Conservation (phyloP, 2,329 filamentous ascomycete species). For the Colletotrichum tamarilloi region DNA sequence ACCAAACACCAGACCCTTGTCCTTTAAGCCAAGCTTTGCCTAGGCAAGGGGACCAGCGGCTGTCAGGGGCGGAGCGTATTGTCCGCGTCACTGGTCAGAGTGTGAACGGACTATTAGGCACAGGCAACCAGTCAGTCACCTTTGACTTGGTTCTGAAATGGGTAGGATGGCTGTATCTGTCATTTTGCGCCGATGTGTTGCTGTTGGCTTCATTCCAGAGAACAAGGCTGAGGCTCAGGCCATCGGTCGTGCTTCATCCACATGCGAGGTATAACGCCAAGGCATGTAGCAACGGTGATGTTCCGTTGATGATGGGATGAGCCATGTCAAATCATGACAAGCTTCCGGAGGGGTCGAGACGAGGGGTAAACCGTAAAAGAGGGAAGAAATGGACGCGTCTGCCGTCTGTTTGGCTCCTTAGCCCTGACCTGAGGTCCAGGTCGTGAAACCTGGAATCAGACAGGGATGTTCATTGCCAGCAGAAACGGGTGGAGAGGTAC, state of each 20-base stretch:
- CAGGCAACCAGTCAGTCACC: background rate
- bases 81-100: background rate
- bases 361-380: background rate
- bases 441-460: background rate
- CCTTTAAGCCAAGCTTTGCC: background rate
- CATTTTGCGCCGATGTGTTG: background rate
- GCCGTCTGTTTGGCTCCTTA: background rate
- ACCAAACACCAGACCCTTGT: background rate
- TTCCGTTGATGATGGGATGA: conserved; percentile 10
- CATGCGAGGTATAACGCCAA: background rate
- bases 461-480: background rate
- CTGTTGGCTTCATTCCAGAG: background rate
- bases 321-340: conserved; percentile 12
- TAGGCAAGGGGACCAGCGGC: background rate
- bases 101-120: background rate
- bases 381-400: background rate
- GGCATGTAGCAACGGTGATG: background rate
- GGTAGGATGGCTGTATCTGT: background rate
- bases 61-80: background rate
- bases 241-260: background rate
- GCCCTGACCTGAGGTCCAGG: background rate
- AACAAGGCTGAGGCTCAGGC: background rate
- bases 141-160: background rate
- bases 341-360: background rate
- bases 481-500: background rate